phyloP scores from a whole-genome alignment of 495 filamentous ascomycete genomes.

The Emericellopsis terricola region DNA sequence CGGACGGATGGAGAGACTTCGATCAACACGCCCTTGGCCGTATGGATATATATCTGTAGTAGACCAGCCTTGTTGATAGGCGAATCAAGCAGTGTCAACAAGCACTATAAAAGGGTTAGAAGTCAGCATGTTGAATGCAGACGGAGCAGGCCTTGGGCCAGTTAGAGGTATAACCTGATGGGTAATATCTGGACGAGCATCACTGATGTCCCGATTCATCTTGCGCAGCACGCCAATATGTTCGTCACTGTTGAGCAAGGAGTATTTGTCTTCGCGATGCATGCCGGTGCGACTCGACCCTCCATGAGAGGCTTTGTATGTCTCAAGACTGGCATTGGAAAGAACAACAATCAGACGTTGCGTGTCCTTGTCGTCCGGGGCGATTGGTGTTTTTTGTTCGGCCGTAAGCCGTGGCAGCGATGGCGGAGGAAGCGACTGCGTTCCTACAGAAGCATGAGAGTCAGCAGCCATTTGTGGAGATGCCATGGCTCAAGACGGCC shows the following conservation, averaged over 20 bases:
- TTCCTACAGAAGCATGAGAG: slow-evolving; percentile 23
- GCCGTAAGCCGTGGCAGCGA: slow-evolving; percentile 79
- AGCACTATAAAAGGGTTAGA: slow-evolving; percentile 42
- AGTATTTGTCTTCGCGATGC: slow-evolving; percentile 79
- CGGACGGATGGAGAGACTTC: slow-evolving; percentile 94
- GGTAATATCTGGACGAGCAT: slow-evolving; percentile 91
- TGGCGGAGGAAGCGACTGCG: slow-evolving; percentile 86
- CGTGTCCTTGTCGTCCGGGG: slow-evolving; percentile 69
- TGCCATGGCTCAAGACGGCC: no score
- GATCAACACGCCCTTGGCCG: slow-evolving; percentile 88
- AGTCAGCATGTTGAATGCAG: slow-evolving; percentile 24
- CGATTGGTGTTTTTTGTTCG: slow-evolving; percentile 76
- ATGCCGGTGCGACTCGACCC: slow-evolving; percentile 42
- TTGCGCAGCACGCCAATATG: slow-evolving; percentile 98
- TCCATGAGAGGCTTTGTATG: slow-evolving; percentile 70
- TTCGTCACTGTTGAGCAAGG: slow-evolving; percentile 92
- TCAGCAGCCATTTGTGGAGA: no score
- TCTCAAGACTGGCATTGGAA: slow-evolving; percentile 92
- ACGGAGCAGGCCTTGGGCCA: no score
- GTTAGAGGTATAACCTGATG: slow-evolving; percentile 69
- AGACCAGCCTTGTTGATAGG: slow-evolving; percentile 96
- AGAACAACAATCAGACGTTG: slow-evolving; percentile 88
- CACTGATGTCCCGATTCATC: slow-evolving; percentile 97
- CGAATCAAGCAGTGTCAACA: slow-evolving; percentile 92
- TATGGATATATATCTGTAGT: slow-evolving; percentile 96